phyloP scores from a whole-genome alignment of 305 asterid genomes.

The Andrographis paniculata region DNA sequence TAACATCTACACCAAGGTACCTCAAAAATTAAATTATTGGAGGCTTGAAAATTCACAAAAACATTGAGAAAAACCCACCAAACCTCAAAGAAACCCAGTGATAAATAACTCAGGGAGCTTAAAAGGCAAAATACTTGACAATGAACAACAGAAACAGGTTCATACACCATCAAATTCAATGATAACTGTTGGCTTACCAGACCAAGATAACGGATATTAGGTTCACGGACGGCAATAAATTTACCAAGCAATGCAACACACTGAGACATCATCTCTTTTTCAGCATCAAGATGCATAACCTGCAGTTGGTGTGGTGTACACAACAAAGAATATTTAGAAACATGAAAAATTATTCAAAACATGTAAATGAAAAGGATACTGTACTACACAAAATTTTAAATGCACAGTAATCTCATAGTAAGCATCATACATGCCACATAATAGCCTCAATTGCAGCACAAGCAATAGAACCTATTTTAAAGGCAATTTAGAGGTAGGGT shows the following conservation, averaged over 20 bases:
- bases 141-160: background rate
- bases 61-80: background rate
- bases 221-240: conserved; percentile 98
- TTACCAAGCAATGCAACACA: conserved; percentile 99
- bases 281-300: conserved; percentile 99
- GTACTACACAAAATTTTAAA: background rate
- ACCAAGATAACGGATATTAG: conserved; percentile 98
- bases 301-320: conserved; percentile 17
- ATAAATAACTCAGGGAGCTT: background rate
- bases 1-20: conserved; percentile 10
- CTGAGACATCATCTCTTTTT: conserved; percentile 99
- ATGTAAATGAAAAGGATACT: background rate
- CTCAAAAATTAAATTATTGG: conserved; percentile 16
- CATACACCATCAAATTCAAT: background rate
- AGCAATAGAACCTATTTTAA: background rate
- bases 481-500: background rate
- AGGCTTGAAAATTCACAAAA: background rate
- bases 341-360: background rate
- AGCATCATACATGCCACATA: background rate
- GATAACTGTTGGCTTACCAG: conserved; percentile 51
- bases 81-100: background rate
- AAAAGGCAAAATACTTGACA: background rate
- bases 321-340: conserved; percentile 5
- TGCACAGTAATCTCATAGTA: background rate
- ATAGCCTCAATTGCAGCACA: background rate